Evolutionary conservation across 257 asterid genomes (phyloP).

Genomic region (Anisodus tanguticus): DNA sequence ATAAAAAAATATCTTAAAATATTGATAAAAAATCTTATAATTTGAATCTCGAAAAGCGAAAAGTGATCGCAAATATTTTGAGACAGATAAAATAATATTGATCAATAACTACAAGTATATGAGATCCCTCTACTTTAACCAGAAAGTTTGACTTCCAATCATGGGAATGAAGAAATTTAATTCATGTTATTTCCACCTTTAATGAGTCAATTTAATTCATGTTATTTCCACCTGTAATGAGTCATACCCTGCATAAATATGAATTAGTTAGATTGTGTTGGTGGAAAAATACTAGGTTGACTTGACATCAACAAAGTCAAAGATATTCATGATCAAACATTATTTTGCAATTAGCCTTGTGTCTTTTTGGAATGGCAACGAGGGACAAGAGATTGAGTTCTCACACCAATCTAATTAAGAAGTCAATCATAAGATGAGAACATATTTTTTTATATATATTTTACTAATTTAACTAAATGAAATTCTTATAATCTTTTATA

Average conservation of each 20-base stretch:
- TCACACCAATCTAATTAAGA: neutral
- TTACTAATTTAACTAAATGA: neutral
- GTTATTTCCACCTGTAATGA: neutral
- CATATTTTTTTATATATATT: neutral
- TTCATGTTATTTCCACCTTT: neutral
- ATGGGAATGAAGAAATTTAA: neutral
- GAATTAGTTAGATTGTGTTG: neutral
- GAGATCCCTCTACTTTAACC: neutral
- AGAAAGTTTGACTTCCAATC: neutral
- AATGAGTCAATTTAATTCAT: too few species aligned
- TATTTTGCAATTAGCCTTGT: neutral
- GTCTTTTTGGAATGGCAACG: neutral
- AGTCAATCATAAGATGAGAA: slow-evolving; percentile 6
- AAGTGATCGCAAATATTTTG: neutral
- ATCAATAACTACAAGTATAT: neutral
- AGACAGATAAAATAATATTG: too few species aligned
- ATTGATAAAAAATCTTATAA: neutral
- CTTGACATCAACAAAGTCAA: neutral
- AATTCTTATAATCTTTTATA: neutral
- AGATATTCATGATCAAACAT: neutral
- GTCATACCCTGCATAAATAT: neutral
- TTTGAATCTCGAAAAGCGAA: neutral
- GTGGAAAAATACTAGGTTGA: slow-evolving; percentile 4
- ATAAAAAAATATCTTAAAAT: neutral
- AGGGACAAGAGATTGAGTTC: neutral